A percentile compares a stretch with the other conserved stretches of the same genome.
Evolutionary conservation across 805 yeast species (phyloP).

Genomic region (Suhomyces faveliae): DNA sequence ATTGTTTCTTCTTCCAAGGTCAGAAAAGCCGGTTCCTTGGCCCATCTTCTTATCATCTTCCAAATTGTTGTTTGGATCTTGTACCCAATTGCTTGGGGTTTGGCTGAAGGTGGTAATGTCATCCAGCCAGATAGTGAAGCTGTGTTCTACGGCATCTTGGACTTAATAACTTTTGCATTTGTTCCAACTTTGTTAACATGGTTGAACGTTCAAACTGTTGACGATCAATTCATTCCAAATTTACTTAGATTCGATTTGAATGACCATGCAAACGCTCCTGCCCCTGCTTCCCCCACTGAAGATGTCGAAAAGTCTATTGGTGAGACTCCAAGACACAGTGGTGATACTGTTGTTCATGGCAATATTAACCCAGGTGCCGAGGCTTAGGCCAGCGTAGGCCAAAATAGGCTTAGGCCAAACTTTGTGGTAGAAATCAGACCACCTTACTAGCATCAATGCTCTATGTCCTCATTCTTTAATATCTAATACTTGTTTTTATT

Average conservation of each 20-base stretch:
- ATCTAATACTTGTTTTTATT: not conserved
- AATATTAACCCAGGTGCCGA: not conserved
- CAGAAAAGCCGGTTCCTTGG: not conserved
- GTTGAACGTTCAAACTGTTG: slow-evolving; percentile 21
- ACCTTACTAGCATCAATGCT: no score
- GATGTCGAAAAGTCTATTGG: slow-evolving; percentile 21
- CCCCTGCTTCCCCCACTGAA: slow-evolving; percentile 4
- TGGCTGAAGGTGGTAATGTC: slow-evolving; percentile 62
- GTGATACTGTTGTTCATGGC: slow-evolving; percentile 41
- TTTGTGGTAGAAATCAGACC: no score
- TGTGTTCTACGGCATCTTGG: slow-evolving; percentile 59
- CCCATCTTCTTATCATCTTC: slow-evolving; percentile 23
- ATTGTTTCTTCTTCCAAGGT: slow-evolving; percentile 8
- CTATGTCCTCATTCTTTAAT: not conserved
- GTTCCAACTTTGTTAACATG: slow-evolving; percentile 40
- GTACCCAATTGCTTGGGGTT: slow-evolving; percentile 51
- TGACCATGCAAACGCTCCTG: not conserved
- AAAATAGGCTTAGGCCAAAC: no score
- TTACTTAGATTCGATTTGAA: slow-evolving; percentile 14
- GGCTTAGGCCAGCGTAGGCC: no score
- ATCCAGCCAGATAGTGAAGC: slow-evolving; percentile 59
- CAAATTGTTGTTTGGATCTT: slow-evolving; percentile 46
- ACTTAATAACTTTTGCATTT: slow-evolving; percentile 43
- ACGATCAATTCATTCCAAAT: slow-evolving; percentile 28
- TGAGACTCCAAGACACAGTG: slow-evolving; percentile 42